Evolutionary conservation across 805 yeast genomes (phyloP), one percentile per base, ranked within the genome.

Genomic region (Candida ulmi): DNA sequence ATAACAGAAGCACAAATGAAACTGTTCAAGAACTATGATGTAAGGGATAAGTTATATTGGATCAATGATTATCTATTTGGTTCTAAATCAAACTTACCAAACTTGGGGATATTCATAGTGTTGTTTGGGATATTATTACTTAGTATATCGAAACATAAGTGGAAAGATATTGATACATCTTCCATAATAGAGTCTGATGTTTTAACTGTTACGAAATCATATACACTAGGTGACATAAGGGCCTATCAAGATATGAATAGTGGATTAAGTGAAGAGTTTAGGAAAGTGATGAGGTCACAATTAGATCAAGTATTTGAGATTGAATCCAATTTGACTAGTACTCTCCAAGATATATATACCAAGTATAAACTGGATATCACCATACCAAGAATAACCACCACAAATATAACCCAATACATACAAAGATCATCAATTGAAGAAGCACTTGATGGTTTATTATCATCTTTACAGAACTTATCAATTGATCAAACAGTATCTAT

Each of bases 21-120:
- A 5, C 17, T 36, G 9, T 12, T 12, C 34, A 21, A 6, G 24
- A 13, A 31, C 11, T 12, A 13, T 13, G 13, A 18, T 19, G 5
- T 31, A 8, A 31, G 19, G 30, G 27, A 33, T n/a, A 37, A 28
- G 13, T 4, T 30, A 2, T 38, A 27, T 19, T 41, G 41, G 41
- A 2, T 41, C 7, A 38, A 38, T 18, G 29, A 30, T 8, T 41
- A 34, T 27, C 17, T 34, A 6, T 27, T 37, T 27, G 39, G 44
- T 17, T 12, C 29, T 4, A 13, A 11, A 7, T 41, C 44, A 5
- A 31, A 34, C 15, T 8, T 41, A 11, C 27, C 33, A 15, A 19
- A 16, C 11, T 7, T 41, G 16, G 19, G 33, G 5, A 17, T 27
- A 17, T 15, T 31, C 2, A n/a, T 35, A 16, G 23, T 23, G 8